Conservation (phyloP, 2,329 filamentous ascomycete species). For the Trichoderma polysporum region DNA sequence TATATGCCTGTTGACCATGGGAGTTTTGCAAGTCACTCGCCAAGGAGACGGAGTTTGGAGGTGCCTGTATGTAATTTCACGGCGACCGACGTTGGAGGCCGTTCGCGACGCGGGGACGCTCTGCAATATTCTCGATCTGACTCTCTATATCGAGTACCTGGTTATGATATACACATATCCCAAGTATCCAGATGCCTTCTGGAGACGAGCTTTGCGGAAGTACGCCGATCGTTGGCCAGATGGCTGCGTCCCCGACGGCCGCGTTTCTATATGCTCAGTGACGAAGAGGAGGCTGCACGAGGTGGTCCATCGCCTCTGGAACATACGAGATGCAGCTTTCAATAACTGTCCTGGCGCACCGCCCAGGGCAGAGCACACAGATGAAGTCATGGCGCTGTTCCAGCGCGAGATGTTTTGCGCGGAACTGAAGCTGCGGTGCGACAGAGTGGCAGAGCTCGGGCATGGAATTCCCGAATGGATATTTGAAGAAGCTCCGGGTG, state of each 20-base stretch:
- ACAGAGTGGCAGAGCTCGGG: not conserved
- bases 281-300: not conserved
- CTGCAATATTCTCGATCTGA: conserved; percentile 10
- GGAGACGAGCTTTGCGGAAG: conserved; percentile 3
- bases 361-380: not conserved
- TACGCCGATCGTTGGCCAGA: conserved; percentile 11
- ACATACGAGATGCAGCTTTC: not conserved
- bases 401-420: conserved; percentile 14
- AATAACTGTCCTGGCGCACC: not conserved
- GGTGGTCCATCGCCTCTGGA: not conserved
- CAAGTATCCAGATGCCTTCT: not conserved
- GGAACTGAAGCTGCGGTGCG: conserved; percentile 18
- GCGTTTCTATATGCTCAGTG: not conserved
- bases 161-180: not conserved
- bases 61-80: conserved; percentile 4
- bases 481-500: not conserved
- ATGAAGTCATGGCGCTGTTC: conserved; percentile 5
- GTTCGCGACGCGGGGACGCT: conserved; percentile 6
- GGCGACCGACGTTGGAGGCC: conserved; percentile 1
- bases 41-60: not conserved
- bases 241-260: not conserved
- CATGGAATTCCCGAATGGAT: conserved; percentile 4
- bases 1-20: conserved; percentile 13
- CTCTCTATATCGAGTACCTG: not conserved
- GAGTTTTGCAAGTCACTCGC: not conserved